phyloP scores from a whole-genome alignment of 2,329 filamentous ascomycete genomes.

The Westerdykella sp. region DNA sequence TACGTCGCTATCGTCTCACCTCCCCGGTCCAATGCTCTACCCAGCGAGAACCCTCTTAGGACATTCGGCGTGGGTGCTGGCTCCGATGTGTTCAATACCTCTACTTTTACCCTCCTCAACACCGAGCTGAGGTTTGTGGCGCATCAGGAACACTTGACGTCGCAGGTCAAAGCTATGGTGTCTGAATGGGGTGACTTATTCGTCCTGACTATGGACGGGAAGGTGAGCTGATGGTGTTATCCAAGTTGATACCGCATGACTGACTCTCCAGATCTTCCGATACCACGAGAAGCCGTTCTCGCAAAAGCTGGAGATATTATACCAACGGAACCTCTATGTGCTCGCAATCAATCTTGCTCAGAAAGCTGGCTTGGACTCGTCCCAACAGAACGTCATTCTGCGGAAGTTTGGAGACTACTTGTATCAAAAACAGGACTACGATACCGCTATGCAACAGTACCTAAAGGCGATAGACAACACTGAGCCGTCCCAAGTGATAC shows the following conservation, averaged over 20 bases:
- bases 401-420: constrained; percentile 89
- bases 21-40: constrained; percentile 52
- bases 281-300: constrained; percentile 89
- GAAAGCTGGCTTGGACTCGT: constrained; percentile 71
- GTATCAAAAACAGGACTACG: constrained; percentile 92
- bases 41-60: constrained; percentile 57
- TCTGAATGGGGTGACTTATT: constrained; percentile 88
- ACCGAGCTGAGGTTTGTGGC: constrained; percentile 84
- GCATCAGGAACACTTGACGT: constrained; percentile 78
- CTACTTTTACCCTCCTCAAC: constrained; percentile 86
- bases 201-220: constrained; percentile 84
- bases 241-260: constrained; percentile 8
- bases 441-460: constrained; percentile 98
- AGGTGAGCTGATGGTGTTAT: constrained; percentile 50
- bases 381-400: constrained; percentile 87
- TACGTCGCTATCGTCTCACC: constrained; percentile 86
- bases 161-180: constrained; percentile 73
- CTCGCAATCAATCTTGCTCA: constrained; percentile 89
- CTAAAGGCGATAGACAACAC: constrained; percentile 93
- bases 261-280: constrained; percentile 59
- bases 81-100: constrained; percentile 77
- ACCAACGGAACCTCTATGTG: constrained; percentile 87
- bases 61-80: constrained; percentile 67
- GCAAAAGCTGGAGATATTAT: constrained; percentile 87
- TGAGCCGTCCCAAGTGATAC: constrained; percentile 91